phyloP scores from a whole-genome alignment of 306 rosid species.

The Cyamopsis tetragonoloba region DNA sequence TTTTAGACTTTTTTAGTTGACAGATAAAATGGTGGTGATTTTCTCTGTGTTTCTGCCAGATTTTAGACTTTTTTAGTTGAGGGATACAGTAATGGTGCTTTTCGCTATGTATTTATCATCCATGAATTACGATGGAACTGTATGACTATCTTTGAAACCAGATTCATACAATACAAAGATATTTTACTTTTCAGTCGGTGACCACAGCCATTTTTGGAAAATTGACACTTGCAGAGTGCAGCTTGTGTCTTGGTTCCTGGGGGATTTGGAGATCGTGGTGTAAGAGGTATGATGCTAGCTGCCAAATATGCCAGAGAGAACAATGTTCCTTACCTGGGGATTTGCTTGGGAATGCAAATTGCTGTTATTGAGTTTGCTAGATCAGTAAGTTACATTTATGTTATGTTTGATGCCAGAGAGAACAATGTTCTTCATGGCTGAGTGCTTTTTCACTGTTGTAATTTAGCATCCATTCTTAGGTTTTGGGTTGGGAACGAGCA shows the following conservation, averaged over 20 bases:
- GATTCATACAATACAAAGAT: constrained; percentile 19
- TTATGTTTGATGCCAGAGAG: no score
- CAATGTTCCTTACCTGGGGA: constrained; percentile 91
- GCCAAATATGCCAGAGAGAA: constrained; percentile 97
- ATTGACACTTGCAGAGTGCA: constrained; percentile 60
- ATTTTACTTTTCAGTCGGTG: constrained; percentile 15
- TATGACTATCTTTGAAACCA: constrained; percentile 18
- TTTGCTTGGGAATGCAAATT: constrained; percentile 99
- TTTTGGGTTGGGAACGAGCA: constrained; percentile 85
- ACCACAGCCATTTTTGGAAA: constrained; percentile 12
- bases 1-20: no score
- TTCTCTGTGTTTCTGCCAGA: constrained; percentile 9
- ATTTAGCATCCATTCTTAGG: constrained; percentile 46
- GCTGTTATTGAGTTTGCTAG: constrained; percentile 92
- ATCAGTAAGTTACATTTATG: constrained; percentile 57
- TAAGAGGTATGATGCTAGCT: constrained; percentile 91
- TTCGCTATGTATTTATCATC: constrained; percentile 8
- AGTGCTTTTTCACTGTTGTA: not conserved
- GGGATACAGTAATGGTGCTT: not conserved
- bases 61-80: not conserved
- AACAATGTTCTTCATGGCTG: constrained; percentile 15
- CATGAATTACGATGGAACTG: not conserved
- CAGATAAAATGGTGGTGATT: no score
- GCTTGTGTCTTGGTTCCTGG: constrained; percentile 97
- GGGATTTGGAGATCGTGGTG: constrained; percentile 99